Percentiles rank a stretch among this genome's conserved stretches.
These are phyloP conservation scores for Mortierella claussenii DNA, from an alignment of 192 early-diverging fungal genomes.

Conservation along the genomic window DNA sequence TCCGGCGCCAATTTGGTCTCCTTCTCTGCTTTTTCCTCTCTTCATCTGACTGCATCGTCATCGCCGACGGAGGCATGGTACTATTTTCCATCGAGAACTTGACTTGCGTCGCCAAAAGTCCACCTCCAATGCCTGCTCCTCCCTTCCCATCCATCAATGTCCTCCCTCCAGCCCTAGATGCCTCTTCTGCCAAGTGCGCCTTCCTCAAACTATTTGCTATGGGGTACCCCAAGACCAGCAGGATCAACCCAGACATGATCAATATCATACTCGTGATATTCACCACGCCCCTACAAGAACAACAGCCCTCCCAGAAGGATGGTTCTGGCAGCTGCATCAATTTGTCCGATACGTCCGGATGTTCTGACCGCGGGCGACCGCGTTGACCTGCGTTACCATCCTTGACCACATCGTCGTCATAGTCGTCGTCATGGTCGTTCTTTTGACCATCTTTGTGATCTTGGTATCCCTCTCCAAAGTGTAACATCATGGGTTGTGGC, in stretches of 20 bases:
- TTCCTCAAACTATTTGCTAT: constrained; percentile 27
- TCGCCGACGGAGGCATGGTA: no score
- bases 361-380: not conserved
- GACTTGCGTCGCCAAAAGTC: not conserved
- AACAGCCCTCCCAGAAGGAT: constrained; percentile 28
- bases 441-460: no score
- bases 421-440: no score
- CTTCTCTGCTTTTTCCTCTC: no score
- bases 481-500: no score
- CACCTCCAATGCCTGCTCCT: no score
- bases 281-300: constrained; percentile 26
- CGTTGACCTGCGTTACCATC: no score
- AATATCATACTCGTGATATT: constrained; percentile 46
- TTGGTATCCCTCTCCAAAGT: no score
- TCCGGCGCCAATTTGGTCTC: no score
- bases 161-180: not conserved
- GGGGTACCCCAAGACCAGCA: constrained; percentile 35
- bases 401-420: no score
- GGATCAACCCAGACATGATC: constrained; percentile 27
- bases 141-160: not conserved
- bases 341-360: constrained; percentile 24
- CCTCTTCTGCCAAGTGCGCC: constrained; percentile 29
- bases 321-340: constrained; percentile 43
- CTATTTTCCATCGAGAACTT: constrained; percentile 4
- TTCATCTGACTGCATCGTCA: no score